These are phyloP conservation scores for Brassica cretica DNA, from an alignment of 345 rosid species.

Conservation along the genomic window DNA sequence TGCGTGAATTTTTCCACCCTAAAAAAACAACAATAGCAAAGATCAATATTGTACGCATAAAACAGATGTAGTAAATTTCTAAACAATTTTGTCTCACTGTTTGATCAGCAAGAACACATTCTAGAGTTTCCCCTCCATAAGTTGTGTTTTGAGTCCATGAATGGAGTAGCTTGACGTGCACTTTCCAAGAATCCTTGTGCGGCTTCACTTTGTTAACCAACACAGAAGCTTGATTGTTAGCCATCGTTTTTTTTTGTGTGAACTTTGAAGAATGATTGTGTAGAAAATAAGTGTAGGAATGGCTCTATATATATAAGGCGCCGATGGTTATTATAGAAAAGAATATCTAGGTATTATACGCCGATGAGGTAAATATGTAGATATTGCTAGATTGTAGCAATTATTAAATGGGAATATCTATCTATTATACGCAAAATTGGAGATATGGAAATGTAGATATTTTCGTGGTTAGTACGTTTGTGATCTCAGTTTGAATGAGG, in stretches of 20 bases:
- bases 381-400: no score
- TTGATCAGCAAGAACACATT: not conserved
- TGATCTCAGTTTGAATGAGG: not conserved
- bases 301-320: not conserved
- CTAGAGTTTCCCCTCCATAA: not conserved
- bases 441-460: no score
- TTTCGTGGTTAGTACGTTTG: not conserved
- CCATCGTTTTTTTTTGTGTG: not conserved
- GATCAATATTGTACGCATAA: not conserved
- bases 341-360: not conserved
- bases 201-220: not conserved
- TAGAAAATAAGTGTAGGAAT: not conserved
- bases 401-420: no score
- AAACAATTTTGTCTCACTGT: not conserved
- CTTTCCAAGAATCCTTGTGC: not conserved
- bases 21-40: not conserved
- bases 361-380: no score
- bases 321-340: not conserved
- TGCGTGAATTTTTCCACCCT: not conserved
- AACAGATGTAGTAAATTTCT: no score
- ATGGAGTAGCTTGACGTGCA: not conserved
- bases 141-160: not conserved
- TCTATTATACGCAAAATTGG: no score
- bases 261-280: not conserved
- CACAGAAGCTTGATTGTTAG: not conserved